These are phyloP conservation scores for Vigna reflexopilosa DNA, from an alignment of 306 rosid species.

Conservation along the genomic window DNA sequence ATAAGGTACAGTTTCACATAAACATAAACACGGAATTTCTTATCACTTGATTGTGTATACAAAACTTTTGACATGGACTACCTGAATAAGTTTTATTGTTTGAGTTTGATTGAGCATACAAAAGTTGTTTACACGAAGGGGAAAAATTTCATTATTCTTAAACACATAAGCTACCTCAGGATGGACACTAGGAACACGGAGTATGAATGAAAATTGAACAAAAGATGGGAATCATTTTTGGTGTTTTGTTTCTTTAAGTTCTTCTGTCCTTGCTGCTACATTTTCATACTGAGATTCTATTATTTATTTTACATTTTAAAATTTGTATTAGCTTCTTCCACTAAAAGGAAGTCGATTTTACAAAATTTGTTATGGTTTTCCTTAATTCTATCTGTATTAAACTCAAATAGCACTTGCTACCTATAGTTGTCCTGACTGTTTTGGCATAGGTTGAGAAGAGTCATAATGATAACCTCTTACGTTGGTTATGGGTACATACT, in stretches of 20 bases:
- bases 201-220: constrained; percentile 9
- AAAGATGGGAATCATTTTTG: not conserved
- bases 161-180: not conserved
- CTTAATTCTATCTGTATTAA: constrained; percentile 9
- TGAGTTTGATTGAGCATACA: not conserved
- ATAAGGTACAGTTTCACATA: not conserved
- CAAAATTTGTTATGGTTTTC: not conserved
- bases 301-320: not conserved
- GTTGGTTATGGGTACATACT: not conserved
- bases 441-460: constrained; percentile 11
- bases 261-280: not conserved
- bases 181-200: not conserved
- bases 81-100: not conserved
- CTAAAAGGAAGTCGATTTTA: not conserved
- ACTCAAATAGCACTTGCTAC: not conserved
- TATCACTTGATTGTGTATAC: not conserved
- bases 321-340: not conserved
- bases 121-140: not conserved
- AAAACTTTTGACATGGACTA: not conserved
- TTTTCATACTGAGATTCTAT: constrained; percentile 17
- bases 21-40: not conserved
- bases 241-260: not conserved
- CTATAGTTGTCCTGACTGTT: constrained; percentile 5
- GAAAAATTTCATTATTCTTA: not conserved
- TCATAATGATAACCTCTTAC: not conserved